These are phyloP conservation scores for Monilinia laxa DNA, from an alignment of 2,329 filamentous ascomycete species.

Conservation along the genomic window DNA sequence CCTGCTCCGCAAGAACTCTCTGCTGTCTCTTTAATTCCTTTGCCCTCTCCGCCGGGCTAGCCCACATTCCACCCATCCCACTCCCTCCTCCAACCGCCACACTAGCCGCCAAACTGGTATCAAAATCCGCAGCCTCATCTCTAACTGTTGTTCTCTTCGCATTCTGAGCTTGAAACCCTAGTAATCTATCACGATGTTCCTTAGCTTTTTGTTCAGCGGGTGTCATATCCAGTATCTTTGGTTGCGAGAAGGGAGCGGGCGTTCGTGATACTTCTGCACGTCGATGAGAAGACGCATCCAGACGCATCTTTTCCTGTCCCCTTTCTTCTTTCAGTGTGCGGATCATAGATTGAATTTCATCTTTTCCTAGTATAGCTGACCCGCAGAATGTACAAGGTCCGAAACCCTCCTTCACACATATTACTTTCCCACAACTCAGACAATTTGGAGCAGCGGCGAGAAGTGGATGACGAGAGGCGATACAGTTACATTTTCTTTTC, in stretches of 20 bases:
- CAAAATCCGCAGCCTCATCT: conserved; percentile 67
- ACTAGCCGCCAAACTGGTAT: conserved; percentile 49
- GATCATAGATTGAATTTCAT: conserved; percentile 84
- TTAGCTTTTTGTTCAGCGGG: conserved; percentile 52
- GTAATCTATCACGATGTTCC: conserved; percentile 63
- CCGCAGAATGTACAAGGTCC: conserved; percentile 93
- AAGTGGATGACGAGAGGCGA: conserved; percentile 82
- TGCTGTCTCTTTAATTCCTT: conserved; percentile 69
- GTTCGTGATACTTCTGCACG: conserved; percentile 63
- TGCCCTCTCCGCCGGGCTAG: conserved; percentile 65
- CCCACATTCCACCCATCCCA: conserved; percentile 57
- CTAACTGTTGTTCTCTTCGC: conserved; percentile 66
- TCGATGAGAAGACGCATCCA: conserved; percentile 76
- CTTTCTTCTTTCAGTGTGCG: conserved; percentile 79
- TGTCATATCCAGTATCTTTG: conserved; percentile 39
- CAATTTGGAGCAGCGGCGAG: conserved; percentile 93
- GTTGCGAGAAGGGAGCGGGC: conserved; percentile 58
- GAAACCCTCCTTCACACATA: conserved; percentile 90
- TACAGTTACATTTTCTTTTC: conserved; percentile 78
- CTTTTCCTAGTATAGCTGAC: conserved; percentile 65
- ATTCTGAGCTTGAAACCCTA: conserved; percentile 69
- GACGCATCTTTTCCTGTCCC: conserved; percentile 67
- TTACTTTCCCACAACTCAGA: conserved; percentile 86
- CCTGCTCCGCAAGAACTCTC: conserved; percentile 64
- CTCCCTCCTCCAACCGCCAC: conserved; percentile 30